These are phyloP conservation scores for Glaciozyma martinii DNA, from an alignment of 768 basidiomycete species.

Conservation along the genomic window DNA sequence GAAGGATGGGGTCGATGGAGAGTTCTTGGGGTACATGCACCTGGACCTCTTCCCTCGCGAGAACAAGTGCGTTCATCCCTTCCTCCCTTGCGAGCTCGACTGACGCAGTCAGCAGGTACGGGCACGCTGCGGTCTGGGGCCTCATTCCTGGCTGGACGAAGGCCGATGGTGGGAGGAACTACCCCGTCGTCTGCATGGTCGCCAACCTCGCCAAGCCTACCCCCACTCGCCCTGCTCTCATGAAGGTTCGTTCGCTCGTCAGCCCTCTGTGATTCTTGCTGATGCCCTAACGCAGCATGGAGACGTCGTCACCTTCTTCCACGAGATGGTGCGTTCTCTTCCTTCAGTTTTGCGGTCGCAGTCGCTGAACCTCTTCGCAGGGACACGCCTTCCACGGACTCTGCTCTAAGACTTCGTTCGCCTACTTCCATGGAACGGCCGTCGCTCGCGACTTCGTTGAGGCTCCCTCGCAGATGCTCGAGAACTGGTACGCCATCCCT, in stretches of 20 bases:
- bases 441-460: slow-evolving; percentile 48
- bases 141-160: slow-evolving; percentile 56
- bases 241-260: too few species aligned
- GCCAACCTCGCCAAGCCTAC: slow-evolving; percentile 83
- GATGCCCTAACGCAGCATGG: too few species aligned
- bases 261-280: too few species aligned
- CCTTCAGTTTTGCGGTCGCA: not conserved
- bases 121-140: slow-evolving; percentile 74
- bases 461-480: slow-evolving; percentile 80
- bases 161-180: slow-evolving; percentile 53
- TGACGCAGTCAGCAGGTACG: slow-evolving; percentile 51
- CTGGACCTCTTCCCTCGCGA: slow-evolving; percentile 52
- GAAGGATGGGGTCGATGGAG: slow-evolving; percentile 31
- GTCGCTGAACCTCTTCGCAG: not conserved
- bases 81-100: not conserved
- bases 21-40: slow-evolving; percentile 78
- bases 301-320: slow-evolving; percentile 84
- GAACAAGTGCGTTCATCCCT: slow-evolving; percentile 13
- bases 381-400: slow-evolving; percentile 50
- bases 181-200: slow-evolving; percentile 69
- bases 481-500: slow-evolving; percentile 59
- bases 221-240: slow-evolving; percentile 66
- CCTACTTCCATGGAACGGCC: slow-evolving; percentile 61
- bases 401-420: slow-evolving; percentile 59
- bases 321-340: slow-evolving; percentile 38